Evolutionary conservation across 345 rosid genomes (phyloP), one percentile per base, ranked within the genome.

Genomic region (Kernera saxatilis): DNA sequence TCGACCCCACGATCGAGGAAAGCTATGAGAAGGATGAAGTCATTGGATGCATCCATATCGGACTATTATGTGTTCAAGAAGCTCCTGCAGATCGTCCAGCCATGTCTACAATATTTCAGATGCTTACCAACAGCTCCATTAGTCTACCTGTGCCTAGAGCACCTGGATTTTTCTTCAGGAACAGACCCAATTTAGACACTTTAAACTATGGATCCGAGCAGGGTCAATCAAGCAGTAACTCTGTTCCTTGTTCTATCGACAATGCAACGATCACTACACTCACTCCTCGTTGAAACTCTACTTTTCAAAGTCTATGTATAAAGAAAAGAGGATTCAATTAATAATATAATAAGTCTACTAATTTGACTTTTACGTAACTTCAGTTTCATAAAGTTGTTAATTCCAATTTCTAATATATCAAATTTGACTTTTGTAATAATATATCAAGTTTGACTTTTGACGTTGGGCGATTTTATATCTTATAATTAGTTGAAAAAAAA

Each of bases 161-260:
- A 36, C 85, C 85, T 46, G 81, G 82, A 5, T 70, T 37, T 79
- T 82, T 67, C 35, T 37, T 59, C 9, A 25, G 67, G 51, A 60
- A 26, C 26, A 19, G 36, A 59, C 32, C 50, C 5, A n/a, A 9
- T 17, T 1, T 27, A 25, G 30, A 59, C 17, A 50, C 46, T 33
- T 45, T 57, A 57, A 23, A 49, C 5, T 46, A 58, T 58, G 49
- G 68, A 50, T 71, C 43, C 1, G 52, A 50, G 43, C 15, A 11
- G 4, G 61, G 60, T 2, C 49, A 70, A 13, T 70, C 67, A 0
- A 48, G 49, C 2, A 48, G 58, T 30, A 23, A 39, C 2, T 50
- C 52, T 30, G 14, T 37, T 14, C 52, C 50, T 50, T 71, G 5
- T 71, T 61, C 75, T 21, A 10, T 39, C 15, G 23, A 71, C n/a